Base-by-base conservation (phyloP, 2,329 filamentous ascomycete genomes). In the Fusarium pseudocircinatum region DNA sequence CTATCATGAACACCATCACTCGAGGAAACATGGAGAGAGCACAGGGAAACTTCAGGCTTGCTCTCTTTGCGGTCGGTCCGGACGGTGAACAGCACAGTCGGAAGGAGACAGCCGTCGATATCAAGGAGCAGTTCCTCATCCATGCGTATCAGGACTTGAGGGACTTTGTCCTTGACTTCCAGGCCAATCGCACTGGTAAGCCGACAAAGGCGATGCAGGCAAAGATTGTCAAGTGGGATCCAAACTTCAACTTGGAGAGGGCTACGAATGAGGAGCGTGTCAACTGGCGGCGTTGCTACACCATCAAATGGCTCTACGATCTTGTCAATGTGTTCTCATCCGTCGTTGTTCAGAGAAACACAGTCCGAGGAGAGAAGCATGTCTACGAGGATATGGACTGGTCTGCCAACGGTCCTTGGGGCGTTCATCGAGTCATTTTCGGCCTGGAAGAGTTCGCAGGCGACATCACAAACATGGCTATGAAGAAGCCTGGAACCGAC, bases 231-330 rank as follows among this genome's bases (percentile, higher is more conserved):
- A 69, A 81, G 37, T 88, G 84, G 86, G 75, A 85, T 58, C 84
- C 84, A 12, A 69, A 75, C 4, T 77, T 85, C 18, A 70, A 86
- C 61, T 76, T 87, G 12, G 69, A 77, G 58, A 49, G 52, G 4
- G 83, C 82, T 0, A 85, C 76, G n/a, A 75, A 82, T 15, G 76
- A 83, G 10, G 74, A 87, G 56, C 77, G 84, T 28, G 43, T 85
- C 7, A 76, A 80, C 14, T 88, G 86, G 86, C 84, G 86, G 12
- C 83, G 85, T 4, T 72, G 77, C 1, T 88, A 86, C 60, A 86
- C 83, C 4, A 86, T 88, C 67, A 86, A 84, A 65, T 87, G 85
- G 85, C 81, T 88, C 0, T 88, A 87, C 66, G 85, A 87, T 60
- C 72, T 88, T 11, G 84, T 88, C 70, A 87, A 86, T 57, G 32